A percentile compares a stretch with the other conserved stretches of the same genome.
phyloP scores from a whole-genome alignment of 768 basidiomycete genomes.

The Tremella fuciformis region DNA sequence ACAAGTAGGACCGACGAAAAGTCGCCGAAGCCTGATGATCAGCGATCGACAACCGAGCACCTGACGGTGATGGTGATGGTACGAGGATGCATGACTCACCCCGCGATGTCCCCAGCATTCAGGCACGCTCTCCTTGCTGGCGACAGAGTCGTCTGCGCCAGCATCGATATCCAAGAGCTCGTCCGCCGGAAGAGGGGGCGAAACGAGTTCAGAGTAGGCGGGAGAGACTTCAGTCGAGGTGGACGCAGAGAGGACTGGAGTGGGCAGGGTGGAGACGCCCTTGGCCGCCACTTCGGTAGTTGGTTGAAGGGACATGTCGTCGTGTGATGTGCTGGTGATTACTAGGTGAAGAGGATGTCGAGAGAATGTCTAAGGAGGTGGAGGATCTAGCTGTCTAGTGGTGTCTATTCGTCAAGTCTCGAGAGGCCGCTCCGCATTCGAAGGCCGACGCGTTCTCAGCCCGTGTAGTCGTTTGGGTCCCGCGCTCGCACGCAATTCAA shows the following conservation, averaged over 20 bases:
- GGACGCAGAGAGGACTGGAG: constrained; percentile 10
- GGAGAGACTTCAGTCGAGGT: constrained; percentile 8
- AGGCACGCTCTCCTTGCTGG: constrained; percentile 44
- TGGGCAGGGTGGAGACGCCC: constrained; percentile 3
- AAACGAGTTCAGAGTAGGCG: constrained; percentile 9
- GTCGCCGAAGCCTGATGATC: constrained; percentile 69
- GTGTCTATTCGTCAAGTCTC: no score
- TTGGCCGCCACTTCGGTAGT: background rate
- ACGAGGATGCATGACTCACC: constrained; percentile 53
- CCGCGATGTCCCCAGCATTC: constrained; percentile 82
- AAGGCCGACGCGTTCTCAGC: no score
- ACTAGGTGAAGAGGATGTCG: no score
- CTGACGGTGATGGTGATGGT: constrained; percentile 4
- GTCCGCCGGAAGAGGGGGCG: background rate
- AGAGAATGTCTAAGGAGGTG: no score
- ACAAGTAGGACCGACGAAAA: constrained; percentile 36
- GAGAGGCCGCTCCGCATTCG: no score
- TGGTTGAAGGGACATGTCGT: no score
- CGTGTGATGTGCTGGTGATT: no score
- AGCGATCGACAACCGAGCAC: constrained; percentile 1
- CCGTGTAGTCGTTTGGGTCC: no score
- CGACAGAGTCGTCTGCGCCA: background rate
- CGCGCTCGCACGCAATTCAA: no score
- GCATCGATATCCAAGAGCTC: constrained; percentile 4
- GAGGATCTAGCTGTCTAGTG: no score